Evolutionary conservation across 2,329 filamentous ascomycete genomes (phyloP).

Genomic region (Apiospora rasikravindrae): DNA sequence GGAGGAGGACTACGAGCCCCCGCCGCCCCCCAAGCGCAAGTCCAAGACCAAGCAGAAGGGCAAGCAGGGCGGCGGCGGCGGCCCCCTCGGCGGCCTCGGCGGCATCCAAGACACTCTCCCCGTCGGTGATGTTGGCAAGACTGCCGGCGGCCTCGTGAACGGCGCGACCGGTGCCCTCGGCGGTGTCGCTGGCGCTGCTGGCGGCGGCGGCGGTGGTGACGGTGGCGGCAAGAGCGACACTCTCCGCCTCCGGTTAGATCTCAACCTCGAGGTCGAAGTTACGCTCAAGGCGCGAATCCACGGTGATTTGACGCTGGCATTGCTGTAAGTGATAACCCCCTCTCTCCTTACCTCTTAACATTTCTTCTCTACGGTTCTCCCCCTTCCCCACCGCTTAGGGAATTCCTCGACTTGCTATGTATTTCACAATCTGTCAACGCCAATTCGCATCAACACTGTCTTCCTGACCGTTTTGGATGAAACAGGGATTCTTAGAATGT

Average conservation of each 20-base stretch:
- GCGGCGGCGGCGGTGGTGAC: constrained; percentile 32
- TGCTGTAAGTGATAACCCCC: constrained; percentile 55
- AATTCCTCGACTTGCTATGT: not conserved
- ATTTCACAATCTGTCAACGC: not conserved
- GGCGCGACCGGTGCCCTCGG: constrained; percentile 35
- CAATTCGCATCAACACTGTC: constrained; percentile 1
- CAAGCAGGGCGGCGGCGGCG: constrained; percentile 29
- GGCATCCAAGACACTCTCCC: constrained; percentile 35
- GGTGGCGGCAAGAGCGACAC: constrained; percentile 55
- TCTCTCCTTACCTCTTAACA: constrained; percentile 19
- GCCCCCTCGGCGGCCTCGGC: constrained; percentile 34
- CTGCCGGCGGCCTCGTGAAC: constrained; percentile 36
- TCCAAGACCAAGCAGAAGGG: constrained; percentile 30
- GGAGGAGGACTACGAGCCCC: constrained; percentile 35
- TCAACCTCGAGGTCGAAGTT: constrained; percentile 85
- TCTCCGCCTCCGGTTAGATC: constrained; percentile 74
- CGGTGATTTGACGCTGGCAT: constrained; percentile 78
- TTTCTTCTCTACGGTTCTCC: too few relatives aligned
- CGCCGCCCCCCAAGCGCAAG: constrained; percentile 31
- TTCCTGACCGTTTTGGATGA: constrained; percentile 12
- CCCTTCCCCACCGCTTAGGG: not conserved
- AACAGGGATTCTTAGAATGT: constrained; percentile 6
- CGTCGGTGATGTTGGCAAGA: constrained; percentile 37
- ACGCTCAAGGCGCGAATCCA: constrained; percentile 86
- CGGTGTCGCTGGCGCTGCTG: constrained; percentile 33